These are phyloP conservation scores for Pseudopyricularia cyperi DNA, from an alignment of 2,329 filamentous ascomycete genomes.

Conservation along the genomic window DNA sequence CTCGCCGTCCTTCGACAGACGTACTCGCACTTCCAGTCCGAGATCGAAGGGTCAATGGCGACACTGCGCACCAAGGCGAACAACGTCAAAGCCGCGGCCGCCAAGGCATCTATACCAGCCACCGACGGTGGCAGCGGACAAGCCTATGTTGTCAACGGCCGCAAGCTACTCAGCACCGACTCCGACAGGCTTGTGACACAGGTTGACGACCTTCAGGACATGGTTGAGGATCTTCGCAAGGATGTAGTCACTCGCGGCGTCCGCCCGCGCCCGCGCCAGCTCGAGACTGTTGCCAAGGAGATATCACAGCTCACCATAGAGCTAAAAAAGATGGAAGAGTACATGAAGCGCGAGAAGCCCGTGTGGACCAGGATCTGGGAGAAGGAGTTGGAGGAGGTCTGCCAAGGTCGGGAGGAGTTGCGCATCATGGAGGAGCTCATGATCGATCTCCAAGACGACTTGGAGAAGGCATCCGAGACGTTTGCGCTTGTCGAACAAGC, in stretches of 20 bases:
- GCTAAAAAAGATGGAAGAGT: constrained; percentile 88
- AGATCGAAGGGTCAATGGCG: constrained; percentile 80
- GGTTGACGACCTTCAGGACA: constrained; percentile 94
- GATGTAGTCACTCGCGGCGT: constrained; percentile 91
- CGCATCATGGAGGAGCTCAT: constrained; percentile 94
- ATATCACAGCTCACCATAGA: constrained; percentile 71
- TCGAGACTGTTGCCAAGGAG: constrained; percentile 82
- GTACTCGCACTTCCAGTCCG: constrained; percentile 80
- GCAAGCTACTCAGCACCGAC: constrained; percentile 75
- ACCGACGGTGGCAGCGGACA: constrained; percentile 70
- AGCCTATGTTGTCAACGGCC: constrained; percentile 71
- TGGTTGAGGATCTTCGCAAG: constrained; percentile 92
- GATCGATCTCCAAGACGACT: constrained; percentile 81
- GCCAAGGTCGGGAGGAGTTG: constrained; percentile 86
- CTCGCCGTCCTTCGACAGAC: constrained; percentile 86
- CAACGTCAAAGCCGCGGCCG: constrained; percentile 63
- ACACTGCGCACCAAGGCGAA: constrained; percentile 69
- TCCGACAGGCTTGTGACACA: constrained; percentile 82
- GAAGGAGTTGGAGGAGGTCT: constrained; percentile 90
- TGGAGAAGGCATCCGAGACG: constrained; percentile 87
- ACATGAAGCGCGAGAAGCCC: constrained; percentile 81
- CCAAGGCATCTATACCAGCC: constrained; percentile 56
- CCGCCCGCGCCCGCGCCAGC: constrained; percentile 75
- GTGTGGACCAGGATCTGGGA: constrained; percentile 99
- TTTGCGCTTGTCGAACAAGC: constrained; percentile 94